phyloP scores from a whole-genome alignment of 495 filamentous ascomycete species.

The Hyaloscypha variabilis region DNA sequence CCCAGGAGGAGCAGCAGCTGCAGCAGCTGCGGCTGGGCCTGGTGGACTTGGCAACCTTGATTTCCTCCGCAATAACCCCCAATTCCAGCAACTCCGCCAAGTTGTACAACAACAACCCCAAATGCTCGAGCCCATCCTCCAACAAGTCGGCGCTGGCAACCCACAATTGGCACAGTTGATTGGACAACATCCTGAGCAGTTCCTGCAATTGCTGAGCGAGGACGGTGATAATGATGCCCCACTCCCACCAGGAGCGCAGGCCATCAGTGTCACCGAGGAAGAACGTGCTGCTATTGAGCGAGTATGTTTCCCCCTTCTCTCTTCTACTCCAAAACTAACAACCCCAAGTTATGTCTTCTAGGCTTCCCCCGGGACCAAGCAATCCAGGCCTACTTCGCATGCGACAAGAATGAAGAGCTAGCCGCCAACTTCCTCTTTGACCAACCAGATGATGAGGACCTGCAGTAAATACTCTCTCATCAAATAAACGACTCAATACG shows the following conservation, averaged over 20 bases:
- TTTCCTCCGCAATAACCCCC: conserved; percentile 92
- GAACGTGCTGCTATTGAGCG: conserved; percentile 96
- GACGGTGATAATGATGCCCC: conserved; percentile 72
- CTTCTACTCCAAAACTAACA: conserved; percentile 32
- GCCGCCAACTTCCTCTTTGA: conserved; percentile 98
- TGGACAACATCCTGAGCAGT: conserved; percentile 87
- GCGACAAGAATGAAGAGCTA: conserved; percentile 98
- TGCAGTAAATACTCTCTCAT: conserved; percentile 7
- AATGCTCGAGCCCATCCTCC: conserved; percentile 97
- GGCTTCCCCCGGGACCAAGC: conserved; percentile 92
- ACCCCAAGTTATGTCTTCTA: conserved; percentile 76
- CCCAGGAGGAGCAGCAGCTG: conserved; percentile 52
- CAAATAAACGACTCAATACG: background rate
- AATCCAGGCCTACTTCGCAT: conserved; percentile 98
- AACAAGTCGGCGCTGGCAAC: conserved; percentile 94
- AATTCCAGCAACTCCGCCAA: conserved; percentile 96
- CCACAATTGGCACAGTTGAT: conserved; percentile 92
- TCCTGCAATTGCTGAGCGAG: conserved; percentile 85
- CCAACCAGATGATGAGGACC: conserved; percentile 78
- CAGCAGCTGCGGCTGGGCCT: conserved; percentile 54
- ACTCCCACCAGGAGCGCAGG: conserved; percentile 84
- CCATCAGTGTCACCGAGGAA: conserved; percentile 90
- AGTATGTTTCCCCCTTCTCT: conserved; percentile 53
- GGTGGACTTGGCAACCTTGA: conserved; percentile 78
- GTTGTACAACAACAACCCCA: conserved; percentile 95